These are phyloP conservation scores for Monotropa hypopitys DNA, from an alignment of 179 eudicot species.

Conservation along the genomic window DNA sequence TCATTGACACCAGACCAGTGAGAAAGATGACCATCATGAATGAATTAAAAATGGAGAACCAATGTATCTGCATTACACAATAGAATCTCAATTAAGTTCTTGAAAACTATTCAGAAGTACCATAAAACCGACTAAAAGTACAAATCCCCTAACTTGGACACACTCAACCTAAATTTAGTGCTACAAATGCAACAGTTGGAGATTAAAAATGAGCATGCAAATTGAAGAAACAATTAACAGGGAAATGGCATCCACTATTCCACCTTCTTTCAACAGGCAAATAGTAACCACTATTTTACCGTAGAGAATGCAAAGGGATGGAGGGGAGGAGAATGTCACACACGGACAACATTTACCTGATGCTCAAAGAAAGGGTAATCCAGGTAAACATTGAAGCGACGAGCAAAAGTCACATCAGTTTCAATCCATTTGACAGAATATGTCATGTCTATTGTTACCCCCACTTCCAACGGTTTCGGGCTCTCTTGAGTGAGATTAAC, in stretches of 20 bases:
- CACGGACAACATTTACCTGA: constrained; percentile 37
- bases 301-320: not conserved
- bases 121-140: not conserved
- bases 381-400: constrained; percentile 83
- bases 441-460: constrained; percentile 60
- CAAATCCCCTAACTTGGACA: not conserved
- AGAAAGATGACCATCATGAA: constrained; percentile 99
- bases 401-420: constrained; percentile 61
- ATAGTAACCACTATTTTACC: not conserved
- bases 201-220: not conserved
- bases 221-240: not conserved
- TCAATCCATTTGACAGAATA: constrained; percentile 69
- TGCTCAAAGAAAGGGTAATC: constrained; percentile 94
- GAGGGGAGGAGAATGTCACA: not conserved
- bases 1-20: constrained; percentile 92
- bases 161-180: not conserved
- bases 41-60: constrained; percentile 96
- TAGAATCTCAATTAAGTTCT: not conserved
- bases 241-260: not conserved
- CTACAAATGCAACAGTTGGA: not conserved
- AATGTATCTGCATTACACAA: constrained; percentile 56
- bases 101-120: not conserved
- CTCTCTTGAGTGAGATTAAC: constrained; percentile 81
- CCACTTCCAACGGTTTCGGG: constrained; percentile 64
- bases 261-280: not conserved